A percentile compares a stretch with the other conserved stretches of the same genome.
phyloP scores from a whole-genome alignment of 2,329 filamentous ascomycete species.

The Colletotrichum sp. region DNA sequence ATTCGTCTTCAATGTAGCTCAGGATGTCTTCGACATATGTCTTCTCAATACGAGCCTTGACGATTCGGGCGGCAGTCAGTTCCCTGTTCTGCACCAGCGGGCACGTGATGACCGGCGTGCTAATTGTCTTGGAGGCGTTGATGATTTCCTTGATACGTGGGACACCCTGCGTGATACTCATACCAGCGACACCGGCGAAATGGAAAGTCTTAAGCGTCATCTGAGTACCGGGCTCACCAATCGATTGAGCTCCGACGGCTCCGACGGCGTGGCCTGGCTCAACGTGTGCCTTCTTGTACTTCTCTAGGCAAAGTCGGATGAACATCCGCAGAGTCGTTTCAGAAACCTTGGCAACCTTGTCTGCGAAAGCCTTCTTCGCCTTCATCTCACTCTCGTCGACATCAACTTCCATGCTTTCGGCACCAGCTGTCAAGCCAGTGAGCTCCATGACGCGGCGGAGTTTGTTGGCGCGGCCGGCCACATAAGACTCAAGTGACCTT shows the following conservation, averaged over 20 bases:
- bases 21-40: constrained; percentile 86
- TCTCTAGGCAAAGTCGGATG: constrained; percentile 81
- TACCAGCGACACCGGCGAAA: constrained; percentile 98
- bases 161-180: constrained; percentile 99
- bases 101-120: constrained; percentile 91
- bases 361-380: constrained; percentile 49
- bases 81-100: constrained; percentile 77
- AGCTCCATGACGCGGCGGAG: constrained; percentile 39
- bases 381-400: constrained; percentile 27
- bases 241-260: constrained; percentile 95
- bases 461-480: constrained; percentile 66
- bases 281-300: constrained; percentile 89
- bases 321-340: constrained; percentile 75
- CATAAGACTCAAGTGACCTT: constrained; percentile 75
- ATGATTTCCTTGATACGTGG: constrained; percentile 99
- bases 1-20: constrained; percentile 84
- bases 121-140: constrained; percentile 94
- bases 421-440: constrained; percentile 17
- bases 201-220: constrained; percentile 99
- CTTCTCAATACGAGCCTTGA: constrained; percentile 94
- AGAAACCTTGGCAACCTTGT: constrained; percentile 86
- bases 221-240: constrained; percentile 96
- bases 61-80: constrained; percentile 83
- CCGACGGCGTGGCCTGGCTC: constrained; percentile 96
- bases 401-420: constrained; percentile 31